Conservation (phyloP, 495 filamentous ascomycete genomes). For the Astrothelium subdiscretum region DNA sequence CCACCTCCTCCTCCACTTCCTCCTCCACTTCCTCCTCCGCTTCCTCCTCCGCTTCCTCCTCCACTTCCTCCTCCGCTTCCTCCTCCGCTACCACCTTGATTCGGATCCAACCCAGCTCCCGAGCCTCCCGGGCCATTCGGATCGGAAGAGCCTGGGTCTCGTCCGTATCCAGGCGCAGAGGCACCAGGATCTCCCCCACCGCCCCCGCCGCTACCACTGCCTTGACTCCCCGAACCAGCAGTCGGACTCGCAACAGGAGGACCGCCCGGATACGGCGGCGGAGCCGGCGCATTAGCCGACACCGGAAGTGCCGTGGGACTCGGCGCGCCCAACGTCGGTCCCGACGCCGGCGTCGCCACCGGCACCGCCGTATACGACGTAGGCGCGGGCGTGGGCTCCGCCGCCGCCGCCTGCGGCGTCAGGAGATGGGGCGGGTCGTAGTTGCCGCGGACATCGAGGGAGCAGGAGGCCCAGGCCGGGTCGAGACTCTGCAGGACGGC, state of each 20-base stretch:
- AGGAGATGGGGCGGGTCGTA: slow-evolving; percentile 3
- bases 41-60: not conserved
- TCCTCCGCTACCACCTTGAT: not conserved
- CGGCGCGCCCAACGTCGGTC: not conserved
- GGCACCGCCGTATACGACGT: not conserved
- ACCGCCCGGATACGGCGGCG: not conserved
- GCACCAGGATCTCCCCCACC: not conserved
- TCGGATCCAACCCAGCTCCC: not conserved
- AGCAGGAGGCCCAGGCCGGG: slow-evolving; percentile 1
- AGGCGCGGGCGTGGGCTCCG: not conserved
- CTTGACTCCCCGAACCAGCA: not conserved
- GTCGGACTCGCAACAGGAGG: not conserved
- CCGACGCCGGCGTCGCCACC: not conserved
- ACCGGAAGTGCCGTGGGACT: not conserved
- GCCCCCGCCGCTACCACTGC: not conserved
- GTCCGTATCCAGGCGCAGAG: not conserved
- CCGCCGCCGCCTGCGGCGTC: not conserved
- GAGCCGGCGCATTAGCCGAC: not conserved
- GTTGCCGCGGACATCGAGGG: not conserved
- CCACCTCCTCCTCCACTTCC: not conserved
- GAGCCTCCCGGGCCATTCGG: not conserved
- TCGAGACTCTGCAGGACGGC: slow-evolving; percentile 2
- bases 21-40: not conserved
- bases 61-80: not conserved
- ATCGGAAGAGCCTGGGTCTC: not conserved